Conservation (phyloP, 768 basidiomycete species). For the Boletus pseudo-olivaceus region DNA sequence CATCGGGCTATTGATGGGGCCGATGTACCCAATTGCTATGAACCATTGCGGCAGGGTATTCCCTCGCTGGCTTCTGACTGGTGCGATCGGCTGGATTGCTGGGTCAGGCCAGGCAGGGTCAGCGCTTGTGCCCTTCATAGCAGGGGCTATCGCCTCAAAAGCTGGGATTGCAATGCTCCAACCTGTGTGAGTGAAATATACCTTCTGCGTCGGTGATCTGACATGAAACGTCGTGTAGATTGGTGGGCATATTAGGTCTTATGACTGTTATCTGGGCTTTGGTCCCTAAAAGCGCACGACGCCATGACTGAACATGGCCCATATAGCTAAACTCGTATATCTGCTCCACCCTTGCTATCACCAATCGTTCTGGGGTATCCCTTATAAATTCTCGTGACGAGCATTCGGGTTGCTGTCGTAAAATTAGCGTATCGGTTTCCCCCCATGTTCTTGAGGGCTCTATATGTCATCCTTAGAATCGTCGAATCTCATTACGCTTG, state of each 20-base stretch:
- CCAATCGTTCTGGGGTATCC: neutral
- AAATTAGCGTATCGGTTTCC: neutral
- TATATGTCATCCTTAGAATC: neutral
- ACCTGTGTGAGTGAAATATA: slow-evolving; percentile 40
- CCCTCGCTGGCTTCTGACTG: slow-evolving; percentile 34
- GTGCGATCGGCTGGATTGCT: slow-evolving; percentile 48
- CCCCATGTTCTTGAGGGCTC: neutral
- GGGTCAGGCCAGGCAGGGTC: slow-evolving; percentile 51
- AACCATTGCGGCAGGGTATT: slow-evolving; percentile 35
- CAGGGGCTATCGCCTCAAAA: slow-evolving; percentile 40
- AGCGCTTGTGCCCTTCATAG: slow-evolving; percentile 49
- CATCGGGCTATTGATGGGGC: slow-evolving; percentile 68
- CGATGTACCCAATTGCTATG: slow-evolving; percentile 61
- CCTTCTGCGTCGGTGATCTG: neutral
- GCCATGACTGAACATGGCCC: slow-evolving; percentile 1
- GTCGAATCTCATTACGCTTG: neutral
- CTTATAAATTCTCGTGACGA: too few relatives aligned
- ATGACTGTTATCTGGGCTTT: slow-evolving; percentile 39
- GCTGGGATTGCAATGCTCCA: slow-evolving; percentile 44
- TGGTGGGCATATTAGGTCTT: slow-evolving; percentile 37
- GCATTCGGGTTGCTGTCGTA: neutral
- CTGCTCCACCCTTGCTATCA: neutral
- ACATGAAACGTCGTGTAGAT: slow-evolving; percentile 1
- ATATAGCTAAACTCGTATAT: neutral
- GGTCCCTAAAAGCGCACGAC: slow-evolving; percentile 28